Conservation (phyloP, 306 rosid genomes). For the Prunus mira region DNA sequence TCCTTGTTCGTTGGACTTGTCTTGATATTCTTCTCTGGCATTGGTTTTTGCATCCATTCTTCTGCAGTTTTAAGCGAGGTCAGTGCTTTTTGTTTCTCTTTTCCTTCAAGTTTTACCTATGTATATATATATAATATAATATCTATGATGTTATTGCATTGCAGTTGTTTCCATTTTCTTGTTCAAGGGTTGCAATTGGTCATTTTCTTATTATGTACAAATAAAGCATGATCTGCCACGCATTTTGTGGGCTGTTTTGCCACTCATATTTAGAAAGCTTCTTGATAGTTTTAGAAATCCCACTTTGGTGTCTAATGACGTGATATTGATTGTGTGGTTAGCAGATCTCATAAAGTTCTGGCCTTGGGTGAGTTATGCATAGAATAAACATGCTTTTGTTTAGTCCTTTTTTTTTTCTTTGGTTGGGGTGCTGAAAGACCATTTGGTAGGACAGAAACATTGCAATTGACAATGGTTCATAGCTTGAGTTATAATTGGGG, state of each 20-base stretch:
- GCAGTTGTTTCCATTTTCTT: neutral
- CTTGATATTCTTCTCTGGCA: constrained; percentile 21
- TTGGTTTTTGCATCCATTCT: constrained; percentile 35
- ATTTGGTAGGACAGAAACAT: too few species aligned
- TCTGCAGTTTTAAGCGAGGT: constrained; percentile 50
- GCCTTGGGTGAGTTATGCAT: neutral
- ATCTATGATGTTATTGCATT: neutral
- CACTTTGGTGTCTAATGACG: neutral
- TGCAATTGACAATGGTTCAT: too few species aligned
- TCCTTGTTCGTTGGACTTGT: constrained; percentile 35
- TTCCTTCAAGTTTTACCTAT: neutral
- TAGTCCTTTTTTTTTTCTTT: too few species aligned
- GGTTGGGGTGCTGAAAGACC: too few species aligned
- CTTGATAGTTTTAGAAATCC: neutral
- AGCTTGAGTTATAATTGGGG: too few species aligned
- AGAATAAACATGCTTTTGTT: too few species aligned
- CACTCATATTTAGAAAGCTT: neutral
- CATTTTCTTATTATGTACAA: neutral
- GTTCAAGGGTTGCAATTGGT: too few species aligned
- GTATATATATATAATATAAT: too few species aligned
- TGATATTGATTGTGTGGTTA: neutral
- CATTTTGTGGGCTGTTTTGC: neutral
- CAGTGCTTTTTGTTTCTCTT: constrained; percentile 14
- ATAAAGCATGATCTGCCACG: neutral
- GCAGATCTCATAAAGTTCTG: neutral